Conservation (phyloP, 768 basidiomycete genomes). For the Vararia minispora region DNA sequence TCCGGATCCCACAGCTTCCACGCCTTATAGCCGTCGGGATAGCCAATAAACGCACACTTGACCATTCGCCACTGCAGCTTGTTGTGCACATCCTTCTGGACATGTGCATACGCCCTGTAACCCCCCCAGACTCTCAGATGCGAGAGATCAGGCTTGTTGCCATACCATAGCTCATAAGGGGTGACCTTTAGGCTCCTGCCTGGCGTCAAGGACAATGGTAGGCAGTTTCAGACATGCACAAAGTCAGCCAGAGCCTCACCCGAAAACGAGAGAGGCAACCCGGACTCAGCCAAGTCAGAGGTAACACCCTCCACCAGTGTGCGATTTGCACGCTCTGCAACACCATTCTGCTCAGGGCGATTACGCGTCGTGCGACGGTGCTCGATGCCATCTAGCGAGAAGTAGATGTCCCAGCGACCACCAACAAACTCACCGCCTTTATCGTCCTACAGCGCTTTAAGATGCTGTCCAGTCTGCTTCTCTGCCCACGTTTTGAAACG, state of each 20-base stretch:
- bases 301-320: slow-evolving; percentile 23
- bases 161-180: slow-evolving; percentile 18
- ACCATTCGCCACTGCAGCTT: slow-evolving; percentile 13
- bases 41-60: slow-evolving; percentile 30
- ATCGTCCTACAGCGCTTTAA: slow-evolving; percentile 17
- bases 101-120: slow-evolving; percentile 27
- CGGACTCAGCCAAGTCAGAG: slow-evolving; percentile 19
- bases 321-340: slow-evolving; percentile 28
- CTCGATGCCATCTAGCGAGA: slow-evolving; percentile 16
- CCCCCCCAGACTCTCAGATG: slow-evolving; percentile 27
- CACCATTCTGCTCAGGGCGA: slow-evolving; percentile 31
- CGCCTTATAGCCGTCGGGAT: slow-evolving; percentile 22
- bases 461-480: slow-evolving; percentile 12
- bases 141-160: slow-evolving; percentile 18
- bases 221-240: slow-evolving; percentile 17
- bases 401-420: slow-evolving; percentile 8
- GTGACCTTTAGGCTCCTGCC: too few species aligned
- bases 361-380: slow-evolving; percentile 14
- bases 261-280: slow-evolving; percentile 5
- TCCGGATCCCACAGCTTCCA: slow-evolving; percentile 22
- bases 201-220: slow-evolving; percentile 14
- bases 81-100: slow-evolving; percentile 24
- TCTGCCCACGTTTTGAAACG: slow-evolving; percentile 21
- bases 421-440: slow-evolving; percentile 19
- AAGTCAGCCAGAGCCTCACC: slow-evolving; percentile 12